Evolutionary conservation across 164 flowering plant species (phyloP).

Genomic region (Stephania yunnanensis): DNA sequence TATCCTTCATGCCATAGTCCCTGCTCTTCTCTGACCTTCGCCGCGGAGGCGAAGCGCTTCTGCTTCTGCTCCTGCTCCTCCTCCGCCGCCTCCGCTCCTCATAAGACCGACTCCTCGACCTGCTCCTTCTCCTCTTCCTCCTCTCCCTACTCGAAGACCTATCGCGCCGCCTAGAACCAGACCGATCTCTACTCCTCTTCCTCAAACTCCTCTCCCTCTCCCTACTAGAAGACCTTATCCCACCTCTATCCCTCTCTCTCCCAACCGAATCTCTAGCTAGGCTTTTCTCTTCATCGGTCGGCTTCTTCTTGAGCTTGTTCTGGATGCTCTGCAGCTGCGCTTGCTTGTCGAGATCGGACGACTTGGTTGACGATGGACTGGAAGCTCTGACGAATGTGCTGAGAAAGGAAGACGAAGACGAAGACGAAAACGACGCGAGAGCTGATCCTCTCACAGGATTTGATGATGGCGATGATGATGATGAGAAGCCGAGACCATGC

Average conservation of each 20-base stretch:
- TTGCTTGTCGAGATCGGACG: slow-evolving; percentile 41
- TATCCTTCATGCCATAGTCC: slow-evolving; percentile 14
- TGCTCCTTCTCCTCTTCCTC: slow-evolving; percentile 13
- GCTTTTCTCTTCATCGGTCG: neutral
- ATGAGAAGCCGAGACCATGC: slow-evolving; percentile 84
- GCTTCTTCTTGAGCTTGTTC: slow-evolving; percentile 62
- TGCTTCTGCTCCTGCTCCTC: slow-evolving; percentile 31
- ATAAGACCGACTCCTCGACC: slow-evolving; percentile 9
- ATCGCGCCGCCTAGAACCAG: slow-evolving; percentile 17
- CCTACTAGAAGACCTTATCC: slow-evolving; percentile 9
- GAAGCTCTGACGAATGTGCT: slow-evolving; percentile 76
- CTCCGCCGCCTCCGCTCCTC: slow-evolving; percentile 10
- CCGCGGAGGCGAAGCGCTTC: slow-evolving; percentile 28
- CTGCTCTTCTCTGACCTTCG: slow-evolving; percentile 25
- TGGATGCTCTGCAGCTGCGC: slow-evolving; percentile 51
- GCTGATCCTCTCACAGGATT: slow-evolving; percentile 46
- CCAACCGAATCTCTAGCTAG: slow-evolving; percentile 32
- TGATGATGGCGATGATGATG: slow-evolving; percentile 10
- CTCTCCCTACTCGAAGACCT: slow-evolving; percentile 16
- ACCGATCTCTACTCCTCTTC: slow-evolving; percentile 14
- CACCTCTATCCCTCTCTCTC: slow-evolving; percentile 5
- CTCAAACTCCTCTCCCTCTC: slow-evolving; percentile 4
- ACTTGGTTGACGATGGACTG: slow-evolving; percentile 28
- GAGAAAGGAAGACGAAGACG: slow-evolving; percentile 61
- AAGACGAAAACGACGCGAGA: slow-evolving; percentile 40